Evolutionary conservation across 139 green algal genomes (phyloP).

Genomic region (Yamagishiella unicocca): DNA sequence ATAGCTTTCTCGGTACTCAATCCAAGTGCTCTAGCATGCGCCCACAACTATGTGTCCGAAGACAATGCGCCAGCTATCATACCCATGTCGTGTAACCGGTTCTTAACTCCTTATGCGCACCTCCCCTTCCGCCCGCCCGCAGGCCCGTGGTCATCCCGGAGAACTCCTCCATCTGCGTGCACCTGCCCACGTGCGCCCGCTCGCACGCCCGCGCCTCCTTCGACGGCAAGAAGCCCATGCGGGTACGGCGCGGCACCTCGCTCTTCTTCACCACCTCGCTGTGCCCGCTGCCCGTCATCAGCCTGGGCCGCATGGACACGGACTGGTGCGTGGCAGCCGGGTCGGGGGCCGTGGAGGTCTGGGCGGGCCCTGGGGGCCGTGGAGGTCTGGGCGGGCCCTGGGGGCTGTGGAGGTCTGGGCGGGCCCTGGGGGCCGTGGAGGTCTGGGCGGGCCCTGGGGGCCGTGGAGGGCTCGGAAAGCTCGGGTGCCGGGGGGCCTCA

Average conservation of each 20-base stretch:
- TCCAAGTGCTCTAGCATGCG: too few relatives aligned
- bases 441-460: too few relatives aligned
- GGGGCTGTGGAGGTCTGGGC: too few relatives aligned
- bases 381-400: background rate
- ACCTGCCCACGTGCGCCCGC: constrained; percentile 72
- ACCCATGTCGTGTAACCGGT: too few relatives aligned
- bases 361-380: background rate
- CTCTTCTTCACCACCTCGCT: constrained; percentile 76
- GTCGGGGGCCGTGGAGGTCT: background rate
- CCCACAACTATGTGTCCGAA: too few relatives aligned
- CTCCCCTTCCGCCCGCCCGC: constrained; percentile 1
- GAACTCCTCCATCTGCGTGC: constrained; percentile 79
- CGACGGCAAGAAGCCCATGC: constrained; percentile 80
- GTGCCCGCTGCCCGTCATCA: constrained; percentile 88
- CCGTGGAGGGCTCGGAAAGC: too few relatives aligned
- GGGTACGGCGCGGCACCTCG: constrained; percentile 70
- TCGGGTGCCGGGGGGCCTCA: too few relatives aligned
- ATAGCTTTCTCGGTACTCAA: too few relatives aligned
- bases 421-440: too few relatives aligned
- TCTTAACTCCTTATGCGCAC: background rate
- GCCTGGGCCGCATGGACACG: constrained; percentile 77
- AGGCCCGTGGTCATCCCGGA: constrained; percentile 89
- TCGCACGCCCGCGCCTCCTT: constrained; percentile 80
- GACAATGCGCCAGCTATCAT: too few relatives aligned
- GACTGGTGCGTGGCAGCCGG: constrained; percentile 74